phyloP scores from a whole-genome alignment of 805 yeast species.

The Spathaspora passalidarum region DNA sequence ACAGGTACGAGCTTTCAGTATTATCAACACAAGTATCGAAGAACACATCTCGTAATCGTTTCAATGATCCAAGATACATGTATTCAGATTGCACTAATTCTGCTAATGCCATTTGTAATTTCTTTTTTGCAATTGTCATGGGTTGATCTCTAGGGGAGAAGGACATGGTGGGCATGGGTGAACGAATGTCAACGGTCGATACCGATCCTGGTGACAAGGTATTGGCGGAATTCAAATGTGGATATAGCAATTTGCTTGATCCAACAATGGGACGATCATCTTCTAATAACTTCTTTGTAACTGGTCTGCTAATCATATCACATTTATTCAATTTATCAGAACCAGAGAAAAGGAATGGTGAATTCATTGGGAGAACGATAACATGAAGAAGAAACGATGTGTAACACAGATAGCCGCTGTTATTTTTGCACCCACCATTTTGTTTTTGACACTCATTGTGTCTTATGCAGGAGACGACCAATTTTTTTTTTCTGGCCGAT shows the following conservation, averaged over 20 bases:
- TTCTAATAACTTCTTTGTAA: no score
- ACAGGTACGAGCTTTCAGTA: conserved; percentile 27
- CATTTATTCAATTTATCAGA: neutral
- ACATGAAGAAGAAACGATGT: neutral
- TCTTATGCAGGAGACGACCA: no score
- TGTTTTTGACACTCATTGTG: no score
- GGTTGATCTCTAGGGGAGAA: conserved; percentile 16
- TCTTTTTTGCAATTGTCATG: conserved; percentile 4
- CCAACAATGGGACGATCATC: neutral
- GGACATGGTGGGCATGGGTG: conserved; percentile 19
- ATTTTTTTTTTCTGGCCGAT: no score
- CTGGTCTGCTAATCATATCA: neutral
- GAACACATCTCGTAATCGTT: conserved; percentile 42
- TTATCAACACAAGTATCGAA: conserved; percentile 33
- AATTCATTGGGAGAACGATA: neutral
- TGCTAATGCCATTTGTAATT: conserved; percentile 26
- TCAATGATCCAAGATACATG: conserved; percentile 43
- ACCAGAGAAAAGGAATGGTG: neutral
- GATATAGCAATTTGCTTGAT: no score
- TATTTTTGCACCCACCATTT: neutral
- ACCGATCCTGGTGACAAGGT: neutral
- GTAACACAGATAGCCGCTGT: no score
- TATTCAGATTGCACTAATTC: conserved; percentile 51
- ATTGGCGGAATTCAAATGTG: neutral
- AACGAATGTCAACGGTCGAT: conserved; percentile 7